Percentiles rank a stretch among this genome's conserved stretches.
Evolutionary conservation across 2,329 filamentous ascomycete genomes (phyloP).

Genomic region (Massarina eburnea): DNA sequence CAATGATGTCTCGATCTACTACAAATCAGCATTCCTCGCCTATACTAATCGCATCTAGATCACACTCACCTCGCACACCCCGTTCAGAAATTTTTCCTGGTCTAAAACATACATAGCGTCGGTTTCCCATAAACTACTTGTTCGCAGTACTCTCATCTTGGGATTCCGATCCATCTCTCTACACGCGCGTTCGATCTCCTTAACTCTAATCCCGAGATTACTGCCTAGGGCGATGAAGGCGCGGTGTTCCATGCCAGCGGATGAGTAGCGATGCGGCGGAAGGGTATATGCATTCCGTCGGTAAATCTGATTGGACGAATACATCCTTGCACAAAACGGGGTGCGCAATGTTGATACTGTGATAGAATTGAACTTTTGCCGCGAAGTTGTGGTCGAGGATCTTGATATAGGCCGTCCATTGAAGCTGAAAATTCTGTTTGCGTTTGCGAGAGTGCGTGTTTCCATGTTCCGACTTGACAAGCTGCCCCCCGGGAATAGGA

Average conservation of each 20-base stretch:
- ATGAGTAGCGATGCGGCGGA: constrained; percentile 12
- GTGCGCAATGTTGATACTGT: not conserved
- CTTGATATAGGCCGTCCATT: constrained; percentile 1
- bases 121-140: constrained; percentile 91
- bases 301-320: not conserved
- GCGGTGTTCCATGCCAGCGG: constrained; percentile 33
- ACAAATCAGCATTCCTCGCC: constrained; percentile 4
- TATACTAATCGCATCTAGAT: constrained; percentile 2
- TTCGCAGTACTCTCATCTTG: constrained; percentile 73
- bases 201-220: constrained; percentile 84
- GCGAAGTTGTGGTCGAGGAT: not conserved
- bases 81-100: constrained; percentile 87
- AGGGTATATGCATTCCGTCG: constrained; percentile 5
- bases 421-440: constrained; percentile 3
- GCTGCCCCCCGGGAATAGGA: no score
- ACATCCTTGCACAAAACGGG: no score
- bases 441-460: not conserved
- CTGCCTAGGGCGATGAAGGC: constrained; percentile 90
- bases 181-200: constrained; percentile 83
- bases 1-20: constrained; percentile 77
- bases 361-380: not conserved
- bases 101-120: constrained; percentile 95
- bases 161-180: constrained; percentile 68
- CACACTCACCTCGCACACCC: constrained; percentile 77
- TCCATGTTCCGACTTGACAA: not conserved